Evolutionary conservation across 192 early-diverging fungal species (phyloP), one percentile per base, ranked within the genome.

Genomic region (Rhizophlyctis rosea): DNA sequence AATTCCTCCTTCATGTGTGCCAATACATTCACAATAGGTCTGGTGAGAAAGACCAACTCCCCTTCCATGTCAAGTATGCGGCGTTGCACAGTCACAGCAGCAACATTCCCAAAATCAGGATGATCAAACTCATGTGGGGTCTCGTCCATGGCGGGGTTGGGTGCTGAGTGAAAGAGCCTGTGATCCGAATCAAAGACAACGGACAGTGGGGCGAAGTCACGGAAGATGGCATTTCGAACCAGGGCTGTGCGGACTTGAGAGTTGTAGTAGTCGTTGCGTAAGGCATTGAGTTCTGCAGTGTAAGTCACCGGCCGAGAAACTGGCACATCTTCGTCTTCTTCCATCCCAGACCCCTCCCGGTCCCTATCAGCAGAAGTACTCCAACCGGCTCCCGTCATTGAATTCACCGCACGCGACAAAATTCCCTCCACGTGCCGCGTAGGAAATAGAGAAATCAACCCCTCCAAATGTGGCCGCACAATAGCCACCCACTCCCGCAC

Each of bases 401-500:
- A 31, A 34, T 4, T 11, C 33, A 30, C 14, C 7, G 28, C 54
- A 4, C 30, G 11, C 7, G 30, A 11, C 9, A 57, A 57, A 14
- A 57, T 4, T 7, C 59, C n/a, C 14, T 60, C 59, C 16, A 36
- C 21, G 1, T 25, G 24, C 21, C 39, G 7, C 13, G 23, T 18
- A 21, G 59, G 59, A 13, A 36, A 27, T 34, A 24, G 2, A n/a
- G 59, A 9, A n/a, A 60, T 13, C 23, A 23, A 48, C 47, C 14
- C 9, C 35, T 47, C 25, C 5, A 60, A 11, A 48, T 23, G 18
- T 25, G 59, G 59, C 9, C 59, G 59, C 14, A 48, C 21, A 29
- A 60, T 60, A 7, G 13, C 39, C n/a, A 47, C 34, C 24, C 34
- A 60, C 35, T 60, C n/a, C 36, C 39, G 39, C 23, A 60, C 14